Percentiles rank a stretch among this genome's conserved stretches.
phyloP scores from a whole-genome alignment of 2,329 filamentous ascomycete species.

The Cladosporium sp. region DNA sequence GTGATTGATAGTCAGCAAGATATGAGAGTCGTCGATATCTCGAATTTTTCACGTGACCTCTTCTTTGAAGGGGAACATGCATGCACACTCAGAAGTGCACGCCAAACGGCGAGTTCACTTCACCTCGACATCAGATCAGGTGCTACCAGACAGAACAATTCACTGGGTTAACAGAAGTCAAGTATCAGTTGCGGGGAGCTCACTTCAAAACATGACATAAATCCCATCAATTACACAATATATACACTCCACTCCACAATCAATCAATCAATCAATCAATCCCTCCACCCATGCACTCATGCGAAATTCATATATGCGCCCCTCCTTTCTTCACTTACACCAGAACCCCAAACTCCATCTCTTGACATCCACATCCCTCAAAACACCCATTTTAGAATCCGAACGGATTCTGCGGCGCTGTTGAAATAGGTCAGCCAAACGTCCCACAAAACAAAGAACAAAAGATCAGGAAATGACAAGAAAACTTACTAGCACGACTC shows the following conservation, averaged over 20 bases:
- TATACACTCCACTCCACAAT: not conserved
- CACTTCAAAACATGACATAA: too few species aligned
- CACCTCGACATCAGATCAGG: too few species aligned
- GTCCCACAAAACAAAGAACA: too few species aligned
- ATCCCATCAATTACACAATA: slow-evolving; percentile 13
- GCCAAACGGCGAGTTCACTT: too few species aligned
- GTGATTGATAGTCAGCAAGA: too few species aligned
- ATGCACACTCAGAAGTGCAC: too few species aligned
- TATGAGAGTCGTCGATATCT: too few species aligned
- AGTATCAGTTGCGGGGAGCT: too few species aligned
- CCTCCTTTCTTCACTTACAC: not conserved
- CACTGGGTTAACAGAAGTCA: too few species aligned
- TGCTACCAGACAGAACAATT: too few species aligned
- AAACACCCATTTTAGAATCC: slow-evolving; percentile 49
- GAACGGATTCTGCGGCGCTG: slow-evolving; percentile 67
- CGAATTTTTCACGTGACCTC: too few species aligned
- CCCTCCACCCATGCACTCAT: not conserved
- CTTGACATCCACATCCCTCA: not conserved
- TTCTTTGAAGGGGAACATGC: too few species aligned
- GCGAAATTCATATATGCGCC: not conserved
- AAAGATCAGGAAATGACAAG: slow-evolving; percentile 12
- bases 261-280: not conserved
- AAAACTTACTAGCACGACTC: slow-evolving; percentile 86
- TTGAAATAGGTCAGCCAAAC: slow-evolving; percentile 15
- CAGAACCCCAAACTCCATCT: not conserved